Conservation (phyloP, 371 early-diverging fungal species). For the Coemansia sp. region DNA sequence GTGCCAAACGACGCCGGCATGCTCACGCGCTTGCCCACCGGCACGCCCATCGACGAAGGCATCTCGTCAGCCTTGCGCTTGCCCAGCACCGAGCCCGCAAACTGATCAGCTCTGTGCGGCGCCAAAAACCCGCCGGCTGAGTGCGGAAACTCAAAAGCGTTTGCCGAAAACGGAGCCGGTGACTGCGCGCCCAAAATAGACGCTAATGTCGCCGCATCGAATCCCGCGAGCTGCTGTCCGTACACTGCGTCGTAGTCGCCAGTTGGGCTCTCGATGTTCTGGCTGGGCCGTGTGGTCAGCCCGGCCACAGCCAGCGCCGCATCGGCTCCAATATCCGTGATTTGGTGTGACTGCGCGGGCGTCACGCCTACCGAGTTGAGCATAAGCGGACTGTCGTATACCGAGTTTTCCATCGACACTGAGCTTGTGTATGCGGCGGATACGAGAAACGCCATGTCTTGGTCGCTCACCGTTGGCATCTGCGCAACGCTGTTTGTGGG, state of each 20-base stretch:
- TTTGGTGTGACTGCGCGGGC: conserved; percentile 28
- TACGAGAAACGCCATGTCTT: conserved; percentile 35
- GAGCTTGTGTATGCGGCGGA: conserved; percentile 10
- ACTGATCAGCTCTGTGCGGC: conserved; percentile 7
- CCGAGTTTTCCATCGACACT: background rate
- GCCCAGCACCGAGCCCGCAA: conserved; percentile 5
- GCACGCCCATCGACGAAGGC: conserved; percentile 24
- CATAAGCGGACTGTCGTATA: conserved; percentile 17
- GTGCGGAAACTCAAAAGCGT: background rate
- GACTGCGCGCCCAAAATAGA: background rate
- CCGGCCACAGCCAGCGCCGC: conserved; percentile 11
- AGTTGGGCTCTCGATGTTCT: background rate
- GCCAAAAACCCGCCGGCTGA: conserved; percentile 2
- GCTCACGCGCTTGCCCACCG: conserved; percentile 40
- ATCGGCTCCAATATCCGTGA: conserved; percentile 21
- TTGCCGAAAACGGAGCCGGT: conserved; percentile 4
- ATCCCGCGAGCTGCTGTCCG: conserved; percentile 10
- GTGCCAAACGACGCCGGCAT: conserved; percentile 33
- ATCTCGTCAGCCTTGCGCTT: conserved; percentile 28
- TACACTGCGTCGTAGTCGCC: background rate
- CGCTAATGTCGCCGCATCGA: conserved; percentile 6
- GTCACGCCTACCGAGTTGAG: conserved; percentile 28
- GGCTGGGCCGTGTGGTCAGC: background rate
- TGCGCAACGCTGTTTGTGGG: background rate
- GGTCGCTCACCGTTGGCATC: conserved; percentile 8